Evolutionary conservation across 352 stramenopile genomes (phyloP), one percentile per base, ranked within the genome.

Genomic region (Globisporangium recalcitrans): DNA sequence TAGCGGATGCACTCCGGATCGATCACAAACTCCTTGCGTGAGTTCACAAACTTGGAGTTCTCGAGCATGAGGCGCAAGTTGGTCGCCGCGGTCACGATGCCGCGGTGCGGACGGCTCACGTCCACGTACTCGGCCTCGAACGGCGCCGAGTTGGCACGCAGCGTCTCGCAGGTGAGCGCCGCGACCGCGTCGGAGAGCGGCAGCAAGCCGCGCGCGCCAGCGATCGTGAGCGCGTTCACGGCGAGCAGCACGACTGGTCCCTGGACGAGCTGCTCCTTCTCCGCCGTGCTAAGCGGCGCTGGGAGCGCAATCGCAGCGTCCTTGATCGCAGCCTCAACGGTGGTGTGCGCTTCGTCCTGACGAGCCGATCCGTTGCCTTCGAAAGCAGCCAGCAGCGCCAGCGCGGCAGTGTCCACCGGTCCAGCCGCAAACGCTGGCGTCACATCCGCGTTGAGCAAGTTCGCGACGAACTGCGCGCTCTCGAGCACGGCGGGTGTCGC

Each of bases 41-140:
- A 73, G 69, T 88, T 93, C 22, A 89, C 64, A 34, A 78, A 80
- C 77, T 93, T 95, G 60, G 90, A 97, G 52, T 80, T 85, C 53
- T 96, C 88, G 32, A 97, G 74, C 75, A 97, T 88, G 24, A 95
- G 63, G 13, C 90, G 87, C 54, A 97, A 56, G 68, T 95, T 85
- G 40, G 80, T 72, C 24, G 91, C 91, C 42, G 80, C 90, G 19
- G 75, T 88, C 60, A 96, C 75, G 62, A 96, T 91, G 53, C 91
- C 91, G 36, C 91, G 85, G 73, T 97, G 88, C 48, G 85, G 88
- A 26, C 90, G 81, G 44, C 68, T 75, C 10, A 61, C 72, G 62
- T 97, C 87, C 64, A 94, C 85, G 67, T 88, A 87, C 48, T 91
- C 76, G n/a, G 85, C 74, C 14, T 97, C 75, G 58, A 97, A 97